These are phyloP conservation scores for Austroboletus niveus DNA, from an alignment of 1,284 basidiomycete species.

Conservation along the genomic window DNA sequence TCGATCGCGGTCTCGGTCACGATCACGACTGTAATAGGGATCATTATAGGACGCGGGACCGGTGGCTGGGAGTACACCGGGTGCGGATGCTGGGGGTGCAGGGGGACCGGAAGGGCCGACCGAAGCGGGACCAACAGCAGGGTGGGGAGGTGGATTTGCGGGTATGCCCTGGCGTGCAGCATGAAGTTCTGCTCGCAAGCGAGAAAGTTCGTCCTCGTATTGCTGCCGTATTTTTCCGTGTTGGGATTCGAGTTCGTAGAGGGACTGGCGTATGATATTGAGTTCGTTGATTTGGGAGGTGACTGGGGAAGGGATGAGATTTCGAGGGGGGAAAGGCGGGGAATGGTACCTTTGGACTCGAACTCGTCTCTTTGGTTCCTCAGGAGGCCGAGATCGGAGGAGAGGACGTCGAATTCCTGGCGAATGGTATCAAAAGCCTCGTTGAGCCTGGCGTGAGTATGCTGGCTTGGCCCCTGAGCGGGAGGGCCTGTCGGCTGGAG, in stretches of 20 bases:
- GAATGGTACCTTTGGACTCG: conserved; percentile 73
- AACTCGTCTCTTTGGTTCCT: conserved; percentile 86
- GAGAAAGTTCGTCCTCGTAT: conserved; percentile 73
- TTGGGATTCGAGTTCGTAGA: conserved; percentile 76
- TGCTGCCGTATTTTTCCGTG: conserved; percentile 70
- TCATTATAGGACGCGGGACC: conserved; percentile 38
- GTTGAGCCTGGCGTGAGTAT: conserved; percentile 53
- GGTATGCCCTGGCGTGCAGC: conserved; percentile 38
- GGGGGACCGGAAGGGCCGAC: conserved; percentile 33
- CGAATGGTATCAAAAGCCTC: conserved; percentile 84
- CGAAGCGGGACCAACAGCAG: conserved; percentile 33
- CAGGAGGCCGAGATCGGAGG: conserved; percentile 66
- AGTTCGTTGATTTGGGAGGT: conserved; percentile 70
- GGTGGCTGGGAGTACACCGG: conserved; percentile 28
- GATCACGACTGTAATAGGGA: conserved; percentile 42
- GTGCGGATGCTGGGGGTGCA: conserved; percentile 28
- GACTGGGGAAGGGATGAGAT: conserved; percentile 42
- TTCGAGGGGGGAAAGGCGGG: not conserved
- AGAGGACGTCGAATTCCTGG: conserved; percentile 82
- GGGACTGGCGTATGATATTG: conserved; percentile 68
- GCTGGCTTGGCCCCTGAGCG: conserved; percentile 42
- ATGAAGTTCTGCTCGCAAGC: conserved; percentile 66
- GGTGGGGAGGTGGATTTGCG: conserved; percentile 32
- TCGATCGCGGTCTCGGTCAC: conserved; percentile 39
- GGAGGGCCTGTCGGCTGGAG: conserved; percentile 57